A percentile compares a stretch with the other conserved stretches of the same genome.
phyloP scores from a whole-genome alignment of 306 rosid genomes.

The Pyrus pyrifolia region DNA sequence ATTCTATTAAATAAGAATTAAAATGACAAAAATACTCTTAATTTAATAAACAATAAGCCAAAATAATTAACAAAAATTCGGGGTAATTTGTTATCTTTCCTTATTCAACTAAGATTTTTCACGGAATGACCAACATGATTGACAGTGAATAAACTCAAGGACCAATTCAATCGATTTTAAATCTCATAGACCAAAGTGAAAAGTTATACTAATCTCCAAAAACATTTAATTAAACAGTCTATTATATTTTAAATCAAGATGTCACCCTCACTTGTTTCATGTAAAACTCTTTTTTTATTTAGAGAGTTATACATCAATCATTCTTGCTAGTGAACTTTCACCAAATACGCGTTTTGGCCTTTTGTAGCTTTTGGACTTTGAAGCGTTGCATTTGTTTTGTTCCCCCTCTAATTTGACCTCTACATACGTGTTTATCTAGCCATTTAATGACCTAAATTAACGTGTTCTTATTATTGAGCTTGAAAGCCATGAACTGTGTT shows the following conservation, averaged over 20 bases:
- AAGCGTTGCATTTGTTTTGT: neutral
- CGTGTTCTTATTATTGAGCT: neutral
- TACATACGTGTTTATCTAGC: neutral
- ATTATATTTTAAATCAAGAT: no score
- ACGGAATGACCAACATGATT: no score
- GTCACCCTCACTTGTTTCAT: rapidly evolving
- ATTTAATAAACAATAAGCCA: no score
- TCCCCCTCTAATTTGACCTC: neutral
- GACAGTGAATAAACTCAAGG: no score
- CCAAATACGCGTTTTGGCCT: neutral
- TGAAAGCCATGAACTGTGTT: neutral
- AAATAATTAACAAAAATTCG: no score
- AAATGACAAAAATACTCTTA: no score
- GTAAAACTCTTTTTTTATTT: neutral
- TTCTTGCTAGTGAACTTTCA: neutral
- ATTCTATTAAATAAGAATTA: no score
- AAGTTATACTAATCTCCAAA: rapidly evolving
- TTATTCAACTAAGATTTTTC: no score
- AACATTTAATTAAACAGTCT: no score
- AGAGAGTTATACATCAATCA: neutral
- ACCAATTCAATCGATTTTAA: no score
- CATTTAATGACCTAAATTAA: neutral
- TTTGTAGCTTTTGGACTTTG: neutral
- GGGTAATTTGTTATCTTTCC: no score
- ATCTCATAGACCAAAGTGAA: no score